Evolutionary conservation across 2,329 filamentous ascomycete species (phyloP), one percentile per base, ranked within the genome.

Genomic region (Phoma sp.): DNA sequence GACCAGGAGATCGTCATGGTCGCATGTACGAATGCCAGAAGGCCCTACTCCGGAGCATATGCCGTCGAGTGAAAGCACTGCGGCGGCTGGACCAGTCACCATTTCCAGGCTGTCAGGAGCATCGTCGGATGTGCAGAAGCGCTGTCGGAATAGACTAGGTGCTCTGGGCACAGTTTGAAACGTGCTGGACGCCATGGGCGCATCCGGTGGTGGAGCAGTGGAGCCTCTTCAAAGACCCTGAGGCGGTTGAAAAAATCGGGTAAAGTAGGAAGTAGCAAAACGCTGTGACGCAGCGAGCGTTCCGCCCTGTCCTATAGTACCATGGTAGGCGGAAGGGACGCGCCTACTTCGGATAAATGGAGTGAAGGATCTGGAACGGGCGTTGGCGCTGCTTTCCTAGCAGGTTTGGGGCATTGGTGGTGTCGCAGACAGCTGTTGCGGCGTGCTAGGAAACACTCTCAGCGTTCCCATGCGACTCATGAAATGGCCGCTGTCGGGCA

Each of bases 221-320:
- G 62, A 43, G 43, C 57, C 49, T 50, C 38, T 37, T 36, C 47
- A 57, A 57, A 38, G 62, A 66, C 62, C 60, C 65, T 64, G 61
- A 62, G 49, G 50, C 53, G 37, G 57, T 50, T 62, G 55, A 51
- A 46, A 46, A 56, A 38, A 30, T 62, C 64, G 65, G 65, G 57
- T 60, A 51, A 64, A 60, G 47, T 66, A 67, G 66, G 66, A 57
- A 63, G 42, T 29, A 39, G 29, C 47, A 23, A 47, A 57, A 30
- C 51, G 53, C 58, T 47, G 55, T 58, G 45, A 54, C 45, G 51
- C 45, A 48, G 40, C 37, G 36, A 42, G 37, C 5, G 50, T 53
- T 47, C 50, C 50, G 43, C 33, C 6, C 28, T 53, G 43, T n/a
- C n/a, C n/a, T n/a, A n/a, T n/a, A n/a, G n/a, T n/a, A n/a, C n/a